Evolutionary conservation across 768 basidiomycete species (phyloP).

Genomic region (Auriscalpium orientale): DNA sequence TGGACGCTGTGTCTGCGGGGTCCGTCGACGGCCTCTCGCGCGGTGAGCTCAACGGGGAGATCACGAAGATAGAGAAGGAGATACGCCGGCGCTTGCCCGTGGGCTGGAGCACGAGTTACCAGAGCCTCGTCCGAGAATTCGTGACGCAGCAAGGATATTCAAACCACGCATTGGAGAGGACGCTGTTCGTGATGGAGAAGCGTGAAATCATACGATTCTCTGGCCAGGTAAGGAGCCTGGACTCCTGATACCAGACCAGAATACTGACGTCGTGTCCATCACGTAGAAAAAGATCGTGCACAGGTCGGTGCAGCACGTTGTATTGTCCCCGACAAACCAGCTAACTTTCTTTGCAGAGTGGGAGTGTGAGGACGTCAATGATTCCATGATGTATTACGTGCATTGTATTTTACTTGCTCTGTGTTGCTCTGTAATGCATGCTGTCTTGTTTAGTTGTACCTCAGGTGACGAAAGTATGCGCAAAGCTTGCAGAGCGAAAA

Average conservation of each 20-base stretch:
- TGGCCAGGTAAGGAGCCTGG: constrained; percentile 39
- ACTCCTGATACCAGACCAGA: not conserved
- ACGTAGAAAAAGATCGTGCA: constrained; percentile 16
- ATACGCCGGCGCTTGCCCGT: constrained; percentile 76
- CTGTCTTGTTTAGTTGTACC: no score
- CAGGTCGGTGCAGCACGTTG: constrained; percentile 7
- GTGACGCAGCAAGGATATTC: constrained; percentile 89
- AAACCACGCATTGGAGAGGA: constrained; percentile 84
- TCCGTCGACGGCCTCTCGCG: constrained; percentile 89
- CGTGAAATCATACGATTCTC: constrained; percentile 91
- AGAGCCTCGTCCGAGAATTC: constrained; percentile 87
- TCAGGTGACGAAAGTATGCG: no score
- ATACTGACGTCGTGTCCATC: not conserved
- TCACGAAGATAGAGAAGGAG: constrained; percentile 84
- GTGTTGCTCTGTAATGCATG: no score
- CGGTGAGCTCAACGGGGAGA: constrained; percentile 89
- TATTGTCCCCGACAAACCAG: not conserved
- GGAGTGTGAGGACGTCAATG: constrained; percentile 8
- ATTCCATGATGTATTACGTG: not conserved
- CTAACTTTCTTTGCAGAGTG: constrained; percentile 4
- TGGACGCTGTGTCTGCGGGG: constrained; percentile 97
- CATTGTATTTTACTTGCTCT: no score
- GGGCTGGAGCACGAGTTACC: constrained; percentile 96
- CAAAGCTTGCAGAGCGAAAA: no score
- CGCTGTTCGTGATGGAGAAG: constrained; percentile 89